Percentiles rank a stretch among this genome's conserved stretches.
phyloP scores from a whole-genome alignment of 345 rosid species.

The Pseudoturritis turrita region DNA sequence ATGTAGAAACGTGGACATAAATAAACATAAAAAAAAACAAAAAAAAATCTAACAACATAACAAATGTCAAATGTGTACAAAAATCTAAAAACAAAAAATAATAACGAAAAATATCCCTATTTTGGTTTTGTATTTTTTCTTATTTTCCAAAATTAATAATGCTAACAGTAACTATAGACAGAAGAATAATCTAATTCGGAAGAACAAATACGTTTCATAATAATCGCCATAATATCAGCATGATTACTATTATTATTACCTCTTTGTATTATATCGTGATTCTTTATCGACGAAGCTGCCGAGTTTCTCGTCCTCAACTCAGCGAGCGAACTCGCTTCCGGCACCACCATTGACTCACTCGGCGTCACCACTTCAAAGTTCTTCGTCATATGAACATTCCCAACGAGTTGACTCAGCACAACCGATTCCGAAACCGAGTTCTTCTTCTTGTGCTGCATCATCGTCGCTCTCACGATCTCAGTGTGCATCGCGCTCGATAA shows the following conservation, averaged over 20 bases:
- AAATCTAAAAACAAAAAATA: neutral
- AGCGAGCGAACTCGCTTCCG: constrained; percentile 46
- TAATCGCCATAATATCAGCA: constrained; percentile 25
- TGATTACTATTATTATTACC: constrained; percentile 37
- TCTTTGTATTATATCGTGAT: constrained; percentile 33
- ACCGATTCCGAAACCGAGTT: constrained; percentile 45
- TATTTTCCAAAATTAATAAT: neutral
- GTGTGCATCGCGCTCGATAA: constrained; percentile 61
- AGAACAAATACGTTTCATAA: constrained; percentile 67
- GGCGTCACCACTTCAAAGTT: constrained; percentile 39
- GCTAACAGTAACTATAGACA: constrained; percentile 68
- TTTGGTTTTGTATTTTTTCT: neutral
- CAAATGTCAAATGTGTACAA: constrained; percentile 30
- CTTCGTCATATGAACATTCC: constrained; percentile 44
- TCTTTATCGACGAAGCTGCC: constrained; percentile 17
- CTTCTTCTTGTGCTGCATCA: constrained; percentile 61
- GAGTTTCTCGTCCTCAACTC: constrained; percentile 31
- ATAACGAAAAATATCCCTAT: neutral
- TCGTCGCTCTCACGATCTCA: constrained; percentile 60
- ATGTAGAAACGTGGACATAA: constrained; percentile 19
- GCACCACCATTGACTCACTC: constrained; percentile 37
- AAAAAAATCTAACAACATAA: constrained; percentile 2
- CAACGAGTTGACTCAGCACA: constrained; percentile 63
- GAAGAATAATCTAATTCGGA: constrained; percentile 48
- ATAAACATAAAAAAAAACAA: constrained; percentile 14